These are phyloP conservation scores for Lathyrus aphaca DNA, from an alignment of 306 rosid species.

Conservation along the genomic window DNA sequence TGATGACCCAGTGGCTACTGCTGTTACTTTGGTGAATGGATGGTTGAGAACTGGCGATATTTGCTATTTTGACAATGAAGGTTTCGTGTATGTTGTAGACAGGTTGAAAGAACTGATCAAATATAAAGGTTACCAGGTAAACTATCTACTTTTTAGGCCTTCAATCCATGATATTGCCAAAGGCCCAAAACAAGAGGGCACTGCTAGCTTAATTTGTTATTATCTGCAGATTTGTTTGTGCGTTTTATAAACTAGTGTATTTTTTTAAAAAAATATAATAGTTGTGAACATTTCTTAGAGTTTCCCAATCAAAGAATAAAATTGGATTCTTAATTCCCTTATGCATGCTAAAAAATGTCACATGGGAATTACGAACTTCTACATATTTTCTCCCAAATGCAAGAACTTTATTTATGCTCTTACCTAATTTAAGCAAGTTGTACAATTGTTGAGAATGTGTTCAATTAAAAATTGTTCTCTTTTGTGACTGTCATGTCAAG, in stretches of 20 bases:
- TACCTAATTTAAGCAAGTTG: background rate
- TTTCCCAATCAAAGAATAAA: background rate
- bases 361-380: background rate
- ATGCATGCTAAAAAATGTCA: background rate
- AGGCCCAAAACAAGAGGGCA: background rate
- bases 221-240: background rate
- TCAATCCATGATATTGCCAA: background rate
- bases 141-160: background rate
- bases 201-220: no score
- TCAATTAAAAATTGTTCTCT: background rate
- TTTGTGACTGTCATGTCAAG: background rate
- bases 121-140: constrained; percentile 63
- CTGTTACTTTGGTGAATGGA: constrained; percentile 45
- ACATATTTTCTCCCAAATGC: background rate
- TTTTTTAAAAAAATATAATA: no score
- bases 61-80: constrained; percentile 55
- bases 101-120: constrained; percentile 69
- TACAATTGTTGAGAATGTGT: background rate
- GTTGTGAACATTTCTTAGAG: no score
- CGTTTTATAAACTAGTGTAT: no score
- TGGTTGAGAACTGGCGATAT: constrained; percentile 67
- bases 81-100: constrained; percentile 56
- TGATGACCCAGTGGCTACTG: constrained; percentile 51
- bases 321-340: background rate
- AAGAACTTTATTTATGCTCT: background rate